Base-by-base conservation (phyloP, 495 filamentous ascomycete species). In the Neurospora intermedia region DNA sequence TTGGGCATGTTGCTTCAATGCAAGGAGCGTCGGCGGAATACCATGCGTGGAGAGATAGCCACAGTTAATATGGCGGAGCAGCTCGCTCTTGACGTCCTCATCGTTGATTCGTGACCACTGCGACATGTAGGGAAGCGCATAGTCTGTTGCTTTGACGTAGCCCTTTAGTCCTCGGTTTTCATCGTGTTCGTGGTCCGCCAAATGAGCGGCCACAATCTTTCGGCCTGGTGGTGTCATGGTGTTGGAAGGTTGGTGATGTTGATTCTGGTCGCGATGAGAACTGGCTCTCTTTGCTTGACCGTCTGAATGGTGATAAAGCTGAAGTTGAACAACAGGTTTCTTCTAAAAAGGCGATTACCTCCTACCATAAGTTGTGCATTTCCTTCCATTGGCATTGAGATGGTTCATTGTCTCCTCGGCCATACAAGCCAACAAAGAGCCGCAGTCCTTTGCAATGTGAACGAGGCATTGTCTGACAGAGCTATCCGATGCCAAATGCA, bases 1-100 rank as follows among this genome's bases (percentile, higher is more conserved):
- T 69, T 89, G 87, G 11, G 84, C 86, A 71, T 88, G 86, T 75
- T 87, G 85, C 77, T 89, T 89, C 23, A 89, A 78, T 11, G 84
- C 82, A 2, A 84, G 77, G 40, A 89, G 77, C 18, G 85, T 87
- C 6, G 86, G 87, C 11, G 85, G 74, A 9, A 78, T 71, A 18
- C 81, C 82, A 10, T 77, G 76, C 0, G 83, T 87, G 2, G 87
- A 87, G 10, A 88, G 78, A 71, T 86, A 88, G 73, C 80, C 76
- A 77, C 87, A 88, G 78, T 87, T 87, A 69, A 86, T 75, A 69
- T 84, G 80, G 31, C 76, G 77, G 31, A 86, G 78, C 41, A 85
- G 72, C 66, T 69, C 73, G 11, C 71, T 40, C 16, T 72, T 41
- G 45, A 77, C 69, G 16, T 77, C 75, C 2, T 71, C 20, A 4